Evolutionary conservation across 2,329 filamentous ascomycete species (phyloP).

Genomic region (Phoma herbarum): DNA sequence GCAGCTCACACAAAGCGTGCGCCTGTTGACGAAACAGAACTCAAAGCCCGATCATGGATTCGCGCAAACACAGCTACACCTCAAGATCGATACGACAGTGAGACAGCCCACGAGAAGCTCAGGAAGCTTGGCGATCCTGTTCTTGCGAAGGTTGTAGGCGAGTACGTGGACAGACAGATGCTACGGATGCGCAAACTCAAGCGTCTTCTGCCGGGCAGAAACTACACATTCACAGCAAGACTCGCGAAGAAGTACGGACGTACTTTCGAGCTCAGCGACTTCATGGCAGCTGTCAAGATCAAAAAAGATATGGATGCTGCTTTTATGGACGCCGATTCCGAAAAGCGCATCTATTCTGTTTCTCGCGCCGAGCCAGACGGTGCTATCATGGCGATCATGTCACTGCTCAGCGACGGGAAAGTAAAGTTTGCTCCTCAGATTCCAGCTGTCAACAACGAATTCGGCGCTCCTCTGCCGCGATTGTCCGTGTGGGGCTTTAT

Average conservation of each 20-base stretch:
- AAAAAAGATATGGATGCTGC: conserved; percentile 67
- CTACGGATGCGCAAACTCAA: conserved; percentile 70
- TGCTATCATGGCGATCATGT: conserved; percentile 71
- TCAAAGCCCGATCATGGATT: conserved; percentile 56
- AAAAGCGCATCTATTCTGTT: conserved; percentile 53
- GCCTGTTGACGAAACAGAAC: conserved; percentile 20
- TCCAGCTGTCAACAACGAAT: conserved; percentile 63
- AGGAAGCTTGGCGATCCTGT: conserved; percentile 41
- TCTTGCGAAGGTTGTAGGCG: conserved; percentile 61
- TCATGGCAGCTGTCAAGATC: conserved; percentile 65
- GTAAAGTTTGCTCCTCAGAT: conserved; percentile 64
- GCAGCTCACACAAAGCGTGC: conserved; percentile 3
- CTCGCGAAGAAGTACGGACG: conserved; percentile 67
- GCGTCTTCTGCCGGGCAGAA: conserved; percentile 63
- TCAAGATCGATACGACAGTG: conserved; percentile 50
- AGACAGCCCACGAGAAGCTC: conserved; percentile 54
- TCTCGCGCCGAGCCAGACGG: conserved; percentile 69
- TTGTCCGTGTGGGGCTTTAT: conserved; percentile 72
- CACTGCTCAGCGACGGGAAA: conserved; percentile 68
- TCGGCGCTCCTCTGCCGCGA: conserved; percentile 52
- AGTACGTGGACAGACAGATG: conserved; percentile 62
- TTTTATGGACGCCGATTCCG: conserved; percentile 52
- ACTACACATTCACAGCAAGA: conserved; percentile 69
- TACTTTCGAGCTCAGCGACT: conserved; percentile 52
- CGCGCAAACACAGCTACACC: conserved; percentile 57